Conservation (phyloP, 371 early-diverging fungal species). For the Rhizopus delemar region DNA sequence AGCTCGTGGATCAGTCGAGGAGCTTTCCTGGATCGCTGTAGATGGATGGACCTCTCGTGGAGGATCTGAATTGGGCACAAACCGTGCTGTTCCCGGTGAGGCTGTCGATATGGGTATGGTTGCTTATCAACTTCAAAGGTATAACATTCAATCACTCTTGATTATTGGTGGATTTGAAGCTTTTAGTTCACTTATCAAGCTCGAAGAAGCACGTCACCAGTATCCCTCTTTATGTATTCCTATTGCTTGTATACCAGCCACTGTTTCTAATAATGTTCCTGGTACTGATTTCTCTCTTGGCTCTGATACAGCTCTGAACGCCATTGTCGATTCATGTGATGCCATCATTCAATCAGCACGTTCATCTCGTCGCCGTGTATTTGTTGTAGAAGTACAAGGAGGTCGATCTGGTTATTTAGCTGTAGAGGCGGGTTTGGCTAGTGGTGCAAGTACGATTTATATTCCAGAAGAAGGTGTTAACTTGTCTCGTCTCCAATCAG, state of each 20-base stretch:
- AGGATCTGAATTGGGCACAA: conserved; percentile 95
- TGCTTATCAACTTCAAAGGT: conserved; percentile 89
- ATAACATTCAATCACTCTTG: conserved; percentile 85
- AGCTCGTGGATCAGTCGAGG: conserved; percentile 75
- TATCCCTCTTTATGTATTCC: conserved; percentile 93
- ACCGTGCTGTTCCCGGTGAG: conserved; percentile 81
- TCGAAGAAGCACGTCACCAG: conserved; percentile 68
- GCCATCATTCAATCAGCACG: conserved; percentile 90
- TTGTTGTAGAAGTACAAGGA: conserved; percentile 98
- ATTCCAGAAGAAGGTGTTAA: conserved; percentile 95
- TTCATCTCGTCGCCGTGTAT: conserved; percentile 91
- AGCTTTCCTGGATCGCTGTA: conserved; percentile 83
- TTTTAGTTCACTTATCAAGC: conserved; percentile 70
- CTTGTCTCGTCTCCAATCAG: conserved; percentile 77
- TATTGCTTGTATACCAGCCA: conserved; percentile 93
- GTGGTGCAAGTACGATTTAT: conserved; percentile 93
- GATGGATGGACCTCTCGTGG: conserved; percentile 91
- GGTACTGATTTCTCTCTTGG: conserved; percentile 97
- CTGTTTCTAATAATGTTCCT: conserved; percentile 98
- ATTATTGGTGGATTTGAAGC: conserved; percentile 97
- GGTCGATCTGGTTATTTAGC: conserved; percentile 97
- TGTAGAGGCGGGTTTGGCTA: conserved; percentile 86
- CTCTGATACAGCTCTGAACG: conserved; percentile 96
- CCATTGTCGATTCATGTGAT: conserved; percentile 93
- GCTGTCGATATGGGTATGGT: conserved; percentile 76